Evolutionary conservation across 176 grass and related monocot genomes (phyloP), one percentile per base, ranked within the genome.

Genomic region (Musa beccarii): DNA sequence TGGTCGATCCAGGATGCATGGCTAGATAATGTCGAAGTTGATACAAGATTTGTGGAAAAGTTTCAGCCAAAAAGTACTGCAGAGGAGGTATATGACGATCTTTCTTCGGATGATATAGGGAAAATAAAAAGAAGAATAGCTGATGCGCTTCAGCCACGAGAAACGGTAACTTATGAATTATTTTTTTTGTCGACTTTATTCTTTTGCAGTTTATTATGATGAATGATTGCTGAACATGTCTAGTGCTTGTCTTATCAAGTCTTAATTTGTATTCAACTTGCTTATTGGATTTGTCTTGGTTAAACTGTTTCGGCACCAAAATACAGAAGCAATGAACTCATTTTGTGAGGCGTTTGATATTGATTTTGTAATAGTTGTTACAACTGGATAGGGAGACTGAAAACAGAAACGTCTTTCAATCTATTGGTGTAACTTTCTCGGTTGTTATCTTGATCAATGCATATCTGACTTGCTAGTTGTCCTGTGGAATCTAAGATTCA

Each of bases 101-200:
- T 98, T 59, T 89, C 95, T 61, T 79, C 95, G 0, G 88, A 93
- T 80, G 95, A 98, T 69, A 79, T 98, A 84, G 95, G 95, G 2
- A 87, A 78, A 79, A 86, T 94, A 84, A 98, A 98, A 85, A 82
- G 90, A 66, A 84, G 65, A 63, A 98, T 98, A 85, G 86, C 95
- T 56, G 84, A 91, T 76, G 73, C 92, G 66, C 95, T 98, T 17
- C 84, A 93, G 53, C 86, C 90, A 49, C 86, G 84, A 15, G 95
- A 93, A 91, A 98, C 88, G 12, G 95, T 98, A 85, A 67, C 64
- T 51, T 19, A 20, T 15, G 26, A 54, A 23, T 8, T 28, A 28
- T 56, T 51, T 13, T 3, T 63, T 63, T 20, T 12, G 16, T 11
- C 20, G 14, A 8, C 3, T 62, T 49, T 22, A 14, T 63, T 49